These are phyloP conservation scores for Termitomyces sp. DNA, from an alignment of 768 basidiomycete genomes.

Conservation along the genomic window DNA sequence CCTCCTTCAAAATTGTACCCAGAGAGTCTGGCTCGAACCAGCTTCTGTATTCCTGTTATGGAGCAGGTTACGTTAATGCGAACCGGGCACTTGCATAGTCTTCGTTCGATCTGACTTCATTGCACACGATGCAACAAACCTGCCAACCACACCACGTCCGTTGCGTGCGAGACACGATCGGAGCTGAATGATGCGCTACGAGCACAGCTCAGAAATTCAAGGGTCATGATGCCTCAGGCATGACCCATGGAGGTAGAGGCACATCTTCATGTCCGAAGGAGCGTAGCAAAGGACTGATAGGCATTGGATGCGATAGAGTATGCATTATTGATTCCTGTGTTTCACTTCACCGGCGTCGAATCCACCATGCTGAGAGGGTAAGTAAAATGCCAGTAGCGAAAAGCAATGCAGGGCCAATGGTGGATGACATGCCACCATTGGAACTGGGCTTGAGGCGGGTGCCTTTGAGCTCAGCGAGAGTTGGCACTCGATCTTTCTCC, in stretches of 20 bases:
- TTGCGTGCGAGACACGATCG: neutral
- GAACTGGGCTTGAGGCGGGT: neutral
- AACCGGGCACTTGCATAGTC: conserved; percentile 60
- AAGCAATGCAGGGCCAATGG: conserved; percentile 26
- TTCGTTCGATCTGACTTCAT: neutral
- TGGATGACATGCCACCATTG: conserved; percentile 19
- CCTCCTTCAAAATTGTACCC: conserved; percentile 84
- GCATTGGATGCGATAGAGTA: neutral
- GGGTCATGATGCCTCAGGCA: neutral
- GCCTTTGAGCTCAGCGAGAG: conserved; percentile 35
- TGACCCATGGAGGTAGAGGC: neutral
- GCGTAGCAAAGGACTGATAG: neutral
- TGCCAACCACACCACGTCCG: neutral
- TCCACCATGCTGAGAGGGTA: conserved; percentile 17
- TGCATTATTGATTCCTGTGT: neutral
- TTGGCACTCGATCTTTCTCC: conserved; percentile 56
- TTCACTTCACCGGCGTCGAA: conserved; percentile 28
- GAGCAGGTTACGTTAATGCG: conserved; percentile 86
- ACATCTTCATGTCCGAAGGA: neutral
- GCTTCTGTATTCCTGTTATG: conserved; percentile 84
- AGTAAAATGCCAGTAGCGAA: conserved; percentile 40
- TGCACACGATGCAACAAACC: neutral
- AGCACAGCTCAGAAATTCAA: neutral
- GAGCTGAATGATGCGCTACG: neutral
- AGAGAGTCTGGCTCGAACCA: conserved; percentile 52